phyloP scores from a whole-genome alignment of 176 grass and related monocot genomes.

The Tillandsia fasciculata region DNA sequence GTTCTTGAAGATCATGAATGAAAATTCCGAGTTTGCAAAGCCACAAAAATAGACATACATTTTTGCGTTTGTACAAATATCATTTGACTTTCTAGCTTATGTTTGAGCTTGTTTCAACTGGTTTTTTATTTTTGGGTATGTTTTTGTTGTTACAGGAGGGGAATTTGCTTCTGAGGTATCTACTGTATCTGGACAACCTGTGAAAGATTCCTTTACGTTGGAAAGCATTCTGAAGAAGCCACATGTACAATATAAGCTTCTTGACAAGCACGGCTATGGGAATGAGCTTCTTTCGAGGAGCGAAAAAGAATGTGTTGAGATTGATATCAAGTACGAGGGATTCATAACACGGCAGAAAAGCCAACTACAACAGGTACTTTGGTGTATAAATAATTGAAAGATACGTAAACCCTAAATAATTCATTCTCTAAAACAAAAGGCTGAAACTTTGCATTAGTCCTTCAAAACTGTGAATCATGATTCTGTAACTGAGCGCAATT shows the following conservation, averaged over 20 bases:
- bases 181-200: slow-evolving; percentile 62
- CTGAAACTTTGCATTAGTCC: not conserved
- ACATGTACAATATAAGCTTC: slow-evolving; percentile 85
- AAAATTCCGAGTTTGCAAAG: too few relatives aligned
- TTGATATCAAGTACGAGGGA: slow-evolving; percentile 92
- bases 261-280: slow-evolving; percentile 83
- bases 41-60: too few relatives aligned
- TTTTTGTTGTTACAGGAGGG: slow-evolving; percentile 30
- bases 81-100: not conserved
- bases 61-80: too few relatives aligned
- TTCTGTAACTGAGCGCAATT: too few relatives aligned
- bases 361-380: slow-evolving; percentile 82
- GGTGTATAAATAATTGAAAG: slow-evolving; percentile 6
- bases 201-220: slow-evolving; percentile 62
- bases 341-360: slow-evolving; percentile 75
- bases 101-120: not conserved
- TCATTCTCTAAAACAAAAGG: not conserved
- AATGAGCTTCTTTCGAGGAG: slow-evolving; percentile 55
- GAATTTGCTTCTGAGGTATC: slow-evolving; percentile 68
- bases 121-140: not conserved
- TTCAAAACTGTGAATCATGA: not conserved
- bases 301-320: slow-evolving; percentile 98
- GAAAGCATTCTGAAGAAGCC: slow-evolving; percentile 90
- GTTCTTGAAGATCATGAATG: too few relatives aligned
- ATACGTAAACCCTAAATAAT: not conserved